Conservation (phyloP, 805 yeast species). For the Yarrowia osloensis region DNA sequence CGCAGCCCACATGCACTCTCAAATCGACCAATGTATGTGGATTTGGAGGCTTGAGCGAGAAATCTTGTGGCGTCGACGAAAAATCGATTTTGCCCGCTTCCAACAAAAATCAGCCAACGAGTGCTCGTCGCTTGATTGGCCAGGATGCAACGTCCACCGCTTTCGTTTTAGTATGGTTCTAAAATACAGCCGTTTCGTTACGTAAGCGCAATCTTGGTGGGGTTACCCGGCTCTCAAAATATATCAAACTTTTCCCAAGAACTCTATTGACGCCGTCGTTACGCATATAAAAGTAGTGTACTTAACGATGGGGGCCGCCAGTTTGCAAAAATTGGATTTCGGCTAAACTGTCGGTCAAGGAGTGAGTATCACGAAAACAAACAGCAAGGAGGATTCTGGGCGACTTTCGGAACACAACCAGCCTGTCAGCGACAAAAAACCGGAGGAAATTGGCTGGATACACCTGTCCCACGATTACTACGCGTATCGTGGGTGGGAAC, state of each 20-base stretch:
- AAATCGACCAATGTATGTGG: conserved; percentile 11
- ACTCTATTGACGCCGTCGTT: conserved; percentile 23
- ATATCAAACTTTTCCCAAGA: conserved; percentile 12
- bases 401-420: neutral
- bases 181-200: neutral
- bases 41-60: neutral
- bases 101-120: neutral
- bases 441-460: neutral
- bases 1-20: conserved; percentile 4
- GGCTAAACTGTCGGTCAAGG: conserved; percentile 14
- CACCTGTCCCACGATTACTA: neutral
- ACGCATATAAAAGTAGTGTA: conserved; percentile 29
- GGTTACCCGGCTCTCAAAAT: conserved; percentile 23
- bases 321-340: conserved; percentile 23
- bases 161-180: neutral
- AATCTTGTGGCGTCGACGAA: neutral
- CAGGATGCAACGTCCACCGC: neutral
- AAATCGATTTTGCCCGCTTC: neutral
- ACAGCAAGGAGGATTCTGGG: neutral
- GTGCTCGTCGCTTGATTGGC: neutral
- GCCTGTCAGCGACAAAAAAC: neutral
- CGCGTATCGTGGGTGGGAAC: conserved; percentile 16
- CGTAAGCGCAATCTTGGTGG: conserved; percentile 21
- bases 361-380: conserved; percentile 2
- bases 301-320: conserved; percentile 31